phyloP scores from a whole-genome alignment of 257 asterid genomes.

The Petunia secreta region DNA sequence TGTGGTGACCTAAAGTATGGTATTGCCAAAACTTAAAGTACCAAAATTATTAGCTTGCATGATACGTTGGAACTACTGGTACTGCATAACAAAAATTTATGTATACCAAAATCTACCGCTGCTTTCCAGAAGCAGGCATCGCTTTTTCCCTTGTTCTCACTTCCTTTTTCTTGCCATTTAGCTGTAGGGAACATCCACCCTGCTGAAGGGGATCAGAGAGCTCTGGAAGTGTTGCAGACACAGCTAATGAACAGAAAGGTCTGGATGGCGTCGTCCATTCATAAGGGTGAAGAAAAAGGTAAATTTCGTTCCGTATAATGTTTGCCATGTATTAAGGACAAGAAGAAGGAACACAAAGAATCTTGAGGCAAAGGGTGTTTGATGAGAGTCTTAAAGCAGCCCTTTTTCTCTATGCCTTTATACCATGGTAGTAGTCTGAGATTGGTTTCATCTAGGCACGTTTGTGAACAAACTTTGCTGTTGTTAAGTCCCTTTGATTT shows the following conservation, averaged over 20 bases:
- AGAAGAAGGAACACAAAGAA: slow-evolving; percentile 17
- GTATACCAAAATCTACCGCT: not conserved
- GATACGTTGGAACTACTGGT: not conserved
- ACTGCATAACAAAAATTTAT: not conserved
- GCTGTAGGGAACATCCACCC: slow-evolving; percentile 51
- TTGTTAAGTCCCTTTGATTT: not conserved
- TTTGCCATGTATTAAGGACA: not conserved
- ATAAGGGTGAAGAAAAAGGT: slow-evolving; percentile 88
- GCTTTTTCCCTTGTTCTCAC: not conserved
- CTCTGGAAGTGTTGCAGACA: slow-evolving; percentile 51
- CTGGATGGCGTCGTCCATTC: slow-evolving; percentile 97
- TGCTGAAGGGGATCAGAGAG: slow-evolving; percentile 41
- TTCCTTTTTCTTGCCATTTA: slow-evolving; percentile 27
- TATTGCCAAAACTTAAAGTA: slow-evolving; percentile 36
- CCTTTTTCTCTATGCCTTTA: not conserved
- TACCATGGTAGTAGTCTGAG: not conserved
- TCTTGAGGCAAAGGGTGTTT: not conserved
- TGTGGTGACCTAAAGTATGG: slow-evolving; percentile 92
- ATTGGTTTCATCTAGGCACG: slow-evolving; percentile 9
- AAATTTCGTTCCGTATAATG: slow-evolving; percentile 24
- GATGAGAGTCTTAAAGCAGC: slow-evolving; percentile 2
- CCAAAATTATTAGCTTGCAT: not conserved
- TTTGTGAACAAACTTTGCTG: not conserved
- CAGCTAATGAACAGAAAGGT: slow-evolving; percentile 65
- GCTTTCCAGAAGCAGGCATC: slow-evolving; percentile 11